Evolutionary conservation across 2,329 filamentous ascomycete species (phyloP).

Genomic region (Eurotiales sp.): DNA sequence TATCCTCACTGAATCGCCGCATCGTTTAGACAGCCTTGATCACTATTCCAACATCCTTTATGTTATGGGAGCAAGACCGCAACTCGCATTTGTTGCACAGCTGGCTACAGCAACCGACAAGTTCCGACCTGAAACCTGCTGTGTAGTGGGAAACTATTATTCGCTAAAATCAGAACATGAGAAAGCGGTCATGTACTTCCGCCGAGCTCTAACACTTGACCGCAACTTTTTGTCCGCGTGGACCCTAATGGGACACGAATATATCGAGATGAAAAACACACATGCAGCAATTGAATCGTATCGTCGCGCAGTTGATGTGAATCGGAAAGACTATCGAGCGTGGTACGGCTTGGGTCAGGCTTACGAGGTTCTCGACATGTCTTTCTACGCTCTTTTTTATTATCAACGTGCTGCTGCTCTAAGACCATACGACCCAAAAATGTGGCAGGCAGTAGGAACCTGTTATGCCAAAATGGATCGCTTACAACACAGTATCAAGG

Average conservation of each 20-base stretch:
- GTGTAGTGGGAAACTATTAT: slow-evolving; percentile 97
- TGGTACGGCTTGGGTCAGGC: slow-evolving; percentile 98
- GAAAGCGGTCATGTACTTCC: slow-evolving; percentile 97
- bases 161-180: slow-evolving; percentile 91
- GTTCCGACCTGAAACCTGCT: slow-evolving; percentile 94
- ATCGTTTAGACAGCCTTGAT: slow-evolving; percentile 82
- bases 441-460: slow-evolving; percentile 95
- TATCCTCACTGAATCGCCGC: slow-evolving; percentile 62
- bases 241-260: slow-evolving; percentile 99
- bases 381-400: slow-evolving; percentile 95
- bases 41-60: slow-evolving; percentile 98
- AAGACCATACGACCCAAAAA: slow-evolving; percentile 94
- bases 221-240: slow-evolving; percentile 88
- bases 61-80: slow-evolving; percentile 81
- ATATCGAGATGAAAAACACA: slow-evolving; percentile 97
- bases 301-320: slow-evolving; percentile 89
- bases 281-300: slow-evolving; percentile 98
- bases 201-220: slow-evolving; percentile 84
- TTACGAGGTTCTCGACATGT: slow-evolving; percentile 97
- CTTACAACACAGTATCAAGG: slow-evolving; percentile 86
- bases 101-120: slow-evolving; percentile 88
- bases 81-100: slow-evolving; percentile 88
- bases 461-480: slow-evolving; percentile 88
- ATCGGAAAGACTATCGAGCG: slow-evolving; percentile 91
- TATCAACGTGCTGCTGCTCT: slow-evolving; percentile 92